phyloP scores from a whole-genome alignment of 371 early-diverging fungal genomes.

The Mortierella sp. region DNA sequence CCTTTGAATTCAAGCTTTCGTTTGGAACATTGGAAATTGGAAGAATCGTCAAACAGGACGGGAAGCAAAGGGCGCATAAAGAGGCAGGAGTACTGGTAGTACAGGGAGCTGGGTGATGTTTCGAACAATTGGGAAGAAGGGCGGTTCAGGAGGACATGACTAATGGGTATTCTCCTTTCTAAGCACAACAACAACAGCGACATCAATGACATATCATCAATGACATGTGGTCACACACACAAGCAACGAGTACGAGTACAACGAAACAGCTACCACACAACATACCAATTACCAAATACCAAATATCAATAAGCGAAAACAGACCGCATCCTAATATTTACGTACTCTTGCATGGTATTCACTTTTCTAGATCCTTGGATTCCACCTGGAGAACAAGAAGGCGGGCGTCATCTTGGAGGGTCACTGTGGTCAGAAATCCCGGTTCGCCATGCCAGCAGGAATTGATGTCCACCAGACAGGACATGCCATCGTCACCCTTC shows the following conservation, averaged over 20 bases:
- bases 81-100: neutral
- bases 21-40: neutral
- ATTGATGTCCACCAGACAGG: slow-evolving; percentile 87
- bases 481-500: slow-evolving; percentile 73
- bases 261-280: neutral
- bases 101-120: neutral
- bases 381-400: slow-evolving; percentile 79
- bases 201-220: neutral
- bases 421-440: slow-evolving; percentile 87
- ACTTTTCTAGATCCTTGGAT: slow-evolving; percentile 65
- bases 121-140: neutral
- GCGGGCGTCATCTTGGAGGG: slow-evolving; percentile 80
- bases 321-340: neutral
- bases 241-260: neutral
- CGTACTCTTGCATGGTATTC: neutral
- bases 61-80: neutral
- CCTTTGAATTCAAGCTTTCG: neutral
- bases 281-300: too few relatives aligned
- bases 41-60: neutral
- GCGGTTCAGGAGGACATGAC: neutral
- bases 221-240: neutral
- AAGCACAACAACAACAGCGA: neutral
- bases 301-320: neutral
- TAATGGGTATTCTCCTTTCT: neutral
- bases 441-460: slow-evolving; percentile 80